Evolutionary conservation across 768 basidiomycete genomes (phyloP), one percentile per base, ranked within the genome.

Genomic region (Megacollybia marginata): DNA sequence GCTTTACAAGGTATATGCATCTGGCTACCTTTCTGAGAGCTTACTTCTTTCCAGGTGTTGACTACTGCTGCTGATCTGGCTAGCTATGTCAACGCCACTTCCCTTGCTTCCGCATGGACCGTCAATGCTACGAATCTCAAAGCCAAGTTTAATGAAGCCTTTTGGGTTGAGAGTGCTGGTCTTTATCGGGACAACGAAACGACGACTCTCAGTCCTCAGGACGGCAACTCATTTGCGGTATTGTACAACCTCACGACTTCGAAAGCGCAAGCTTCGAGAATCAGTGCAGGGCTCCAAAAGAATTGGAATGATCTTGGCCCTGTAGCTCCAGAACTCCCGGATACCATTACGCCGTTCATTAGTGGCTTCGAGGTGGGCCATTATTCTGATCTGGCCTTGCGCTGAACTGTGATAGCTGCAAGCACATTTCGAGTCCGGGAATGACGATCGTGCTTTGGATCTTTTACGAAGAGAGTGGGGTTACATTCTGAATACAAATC

Each of bases 271-370:
- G 69, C 66, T 9, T 54, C 51, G n/a, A 57, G 59, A 1, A 62
- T 82, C 7, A 80, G 79, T 52, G 60, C 67, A 9, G 78, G 77
- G 0, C 53, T 82, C 31, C 62, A 64, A 57, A 62, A 60, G 51
- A 77, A 78, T 54, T 82, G 80, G 80, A 75, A 74, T 51, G 66
- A 64, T 0, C 49, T 79, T 1, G 80, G 80, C 0, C 65, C 77
- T 1, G 68, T 81, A 2, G 68, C 76, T 7, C 80, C 79, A 0
- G 79, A 82, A 57, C 60, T 82, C 5, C 76, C 76, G 0, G 77
- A 78, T 52, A 81, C 77, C 1, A 77, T 82, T 43, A 75, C 74
- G 51, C 80, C 80, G 3, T 82, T 81, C 53, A 79, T 81, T 10
- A 65, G 72, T 46, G 76, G 78, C 5, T 73, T 79, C 46, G 79